Evolutionary conservation across 2,329 filamentous ascomycete species (phyloP), one percentile per base, ranked within the genome.

Genomic region (Talaromyces atroroseus): DNA sequence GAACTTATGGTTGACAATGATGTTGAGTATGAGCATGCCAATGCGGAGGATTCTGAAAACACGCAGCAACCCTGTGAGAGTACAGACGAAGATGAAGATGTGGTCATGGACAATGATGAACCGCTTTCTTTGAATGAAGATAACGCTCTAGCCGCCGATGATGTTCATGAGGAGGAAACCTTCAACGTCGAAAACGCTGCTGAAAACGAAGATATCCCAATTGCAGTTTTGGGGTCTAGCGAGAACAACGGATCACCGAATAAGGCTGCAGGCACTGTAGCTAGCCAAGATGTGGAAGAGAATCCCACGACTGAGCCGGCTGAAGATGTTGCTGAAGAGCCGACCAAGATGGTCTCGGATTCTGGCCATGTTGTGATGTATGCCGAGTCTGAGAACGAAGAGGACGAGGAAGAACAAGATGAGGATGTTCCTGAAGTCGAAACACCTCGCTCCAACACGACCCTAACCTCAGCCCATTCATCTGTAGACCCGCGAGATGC

Each of bases 81-180:
- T 26, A 8, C 4, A 26, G 24, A 26, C 24, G n/a, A 11, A 11
- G 52, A 54, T 36, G 52, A 54, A 14, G 34, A 54, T 7, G 5
- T 52, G 20, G 32, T 52, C 20, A 55, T 57, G 14, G 46, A 58
- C 2, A 21, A 40, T 38, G 52, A 38, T 18, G 55, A 26, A 23
- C 26, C 45, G 26, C 40, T 34, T 11, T 38, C n/a, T 18, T 36
- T 29, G 5, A 44, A 46, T 38, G 56, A 52, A 2, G 18, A 16
- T 29, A 6, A n/a, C 2, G 50, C n/a, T n/a, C n/a, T n/a, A n/a
- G n/a, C n/a, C n/a, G n/a, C 26, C 40, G 40, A 52, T n/a, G 23
- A 46, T 6, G 32, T 38, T 16, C 54, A 52, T 40, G 24, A 60
- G 1, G 10, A 54, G 12, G 50, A 58, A 12, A 14, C 11, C 26